Evolutionary conservation across 2,329 filamentous ascomycete genomes (phyloP).

Genomic region (Periconia macrospinosa): DNA sequence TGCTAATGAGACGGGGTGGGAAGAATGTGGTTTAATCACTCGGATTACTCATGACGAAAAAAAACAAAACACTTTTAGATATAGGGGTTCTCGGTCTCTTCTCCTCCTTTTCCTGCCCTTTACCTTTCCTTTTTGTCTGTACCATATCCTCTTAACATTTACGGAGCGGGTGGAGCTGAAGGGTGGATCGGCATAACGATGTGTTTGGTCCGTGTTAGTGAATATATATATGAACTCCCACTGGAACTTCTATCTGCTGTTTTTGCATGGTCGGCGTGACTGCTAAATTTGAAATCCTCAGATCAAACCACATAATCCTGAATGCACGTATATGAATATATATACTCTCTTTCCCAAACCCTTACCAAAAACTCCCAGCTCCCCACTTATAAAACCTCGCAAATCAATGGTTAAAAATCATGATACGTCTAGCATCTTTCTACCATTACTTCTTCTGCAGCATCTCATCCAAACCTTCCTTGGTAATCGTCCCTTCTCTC

Average conservation of each 20-base stretch:
- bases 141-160: constrained; percentile 6
- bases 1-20: not conserved
- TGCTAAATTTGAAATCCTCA: too few species aligned
- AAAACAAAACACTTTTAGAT: not conserved
- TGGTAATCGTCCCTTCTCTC: constrained; percentile 1
- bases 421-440: not conserved
- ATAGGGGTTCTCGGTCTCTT: not conserved
- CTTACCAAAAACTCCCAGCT: too few species aligned
- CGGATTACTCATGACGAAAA: not conserved
- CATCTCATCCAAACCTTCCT: not conserved
- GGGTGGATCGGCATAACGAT: constrained; percentile 1
- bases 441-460: not conserved
- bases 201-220: not conserved
- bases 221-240: not conserved
- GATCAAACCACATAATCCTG: too few species aligned
- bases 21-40: not conserved
- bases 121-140: constrained; percentile 3
- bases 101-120: not conserved
- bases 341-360: too few species aligned
- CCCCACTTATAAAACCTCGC: too few species aligned
- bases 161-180: constrained; percentile 9
- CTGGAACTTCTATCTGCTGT: not conserved
- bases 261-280: not conserved
- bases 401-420: too few species aligned
- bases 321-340: too few species aligned